Evolutionary conservation across 192 early-diverging fungal species (phyloP), one percentile per base, ranked within the genome.

Genomic region (Coemansia sp.): DNA sequence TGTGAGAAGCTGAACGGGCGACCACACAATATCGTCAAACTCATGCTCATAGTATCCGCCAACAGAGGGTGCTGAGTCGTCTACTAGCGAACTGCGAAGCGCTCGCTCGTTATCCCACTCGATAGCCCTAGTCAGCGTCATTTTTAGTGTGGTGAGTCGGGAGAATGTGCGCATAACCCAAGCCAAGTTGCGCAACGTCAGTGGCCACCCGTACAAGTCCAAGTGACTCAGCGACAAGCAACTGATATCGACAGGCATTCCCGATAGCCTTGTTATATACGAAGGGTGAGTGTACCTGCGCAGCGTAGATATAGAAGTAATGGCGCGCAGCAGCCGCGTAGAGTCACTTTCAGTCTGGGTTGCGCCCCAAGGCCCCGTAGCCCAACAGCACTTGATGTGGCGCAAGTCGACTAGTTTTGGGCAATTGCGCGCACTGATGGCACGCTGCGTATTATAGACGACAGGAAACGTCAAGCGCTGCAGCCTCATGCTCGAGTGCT

Each of bases 301-400:
- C 1, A 82, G 64, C 47, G 66, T 73, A 3, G 70, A 50, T 12
- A 82, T 82, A 0, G 69, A 58, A 2, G 69, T 74, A 52, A 75
- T 72, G 0, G 74, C 66, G 8, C 43, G 65, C 20, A 82, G 61
- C 26, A 82, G 66, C 1, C 79, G 61, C 11, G 79, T 82, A 16
- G 79, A 82, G 26, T 82, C 79, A 41, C 79, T 82, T 3, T 69
- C 73, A 0, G 14, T 38, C 23, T 64, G 66, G 11, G 23, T 13
- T 3, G 52, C 10, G 41, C 64, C 57, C 74, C 73, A 68, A 10
- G 42, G 14, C 0, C 70, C 79, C n/a, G 79, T 82, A 1, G 73
- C 73, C 79, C 79, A 82, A 57, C 79, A 82, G 52, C 79, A 82
- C 65, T 82, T 82, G 47, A 82, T 75, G 13, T 82, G 79, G 0